Evolutionary conservation across 1,284 basidiomycete genomes (phyloP).

Genomic region (Waitea zeae): DNA sequence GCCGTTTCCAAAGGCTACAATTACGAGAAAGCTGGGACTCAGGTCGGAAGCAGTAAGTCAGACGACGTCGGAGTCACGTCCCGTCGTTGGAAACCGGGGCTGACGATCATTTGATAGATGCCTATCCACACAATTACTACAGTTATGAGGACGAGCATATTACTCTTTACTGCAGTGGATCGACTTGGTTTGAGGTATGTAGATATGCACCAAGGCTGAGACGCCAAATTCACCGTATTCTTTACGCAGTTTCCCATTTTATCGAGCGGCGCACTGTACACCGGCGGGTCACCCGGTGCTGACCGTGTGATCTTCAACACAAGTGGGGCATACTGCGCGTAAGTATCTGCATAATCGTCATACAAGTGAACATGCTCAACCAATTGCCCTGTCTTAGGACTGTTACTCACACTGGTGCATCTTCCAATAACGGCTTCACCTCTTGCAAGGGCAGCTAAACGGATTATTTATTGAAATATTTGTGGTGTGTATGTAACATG

Average conservation of each 20-base stretch:
- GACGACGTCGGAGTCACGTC: too few species aligned
- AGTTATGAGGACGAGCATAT: neutral
- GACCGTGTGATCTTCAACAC: constrained; percentile 12
- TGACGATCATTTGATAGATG: too few species aligned
- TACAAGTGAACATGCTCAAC: neutral
- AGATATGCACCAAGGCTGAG: neutral
- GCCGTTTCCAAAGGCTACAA: constrained; percentile 12
- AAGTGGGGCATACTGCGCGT: constrained; percentile 13
- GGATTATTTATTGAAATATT: too few species aligned
- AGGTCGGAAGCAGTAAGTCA: constrained; percentile 10
- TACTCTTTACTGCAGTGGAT: neutral
- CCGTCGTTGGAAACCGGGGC: too few species aligned
- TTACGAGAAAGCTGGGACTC: constrained; percentile 8
- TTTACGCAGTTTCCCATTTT: constrained; percentile 10
- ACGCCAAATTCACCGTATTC: constrained; percentile 1
- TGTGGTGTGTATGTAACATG: too few species aligned
- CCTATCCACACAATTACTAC: neutral
- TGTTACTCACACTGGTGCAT: constrained; percentile 15
- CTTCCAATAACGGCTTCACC: constrained; percentile 12
- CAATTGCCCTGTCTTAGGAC: constrained; percentile 8
- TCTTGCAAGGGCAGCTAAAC: constrained; percentile 13
- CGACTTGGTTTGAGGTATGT: neutral
- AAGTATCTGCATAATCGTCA: constrained; percentile 4
- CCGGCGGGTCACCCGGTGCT: constrained; percentile 11
- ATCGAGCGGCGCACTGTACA: constrained; percentile 8